Conservation (phyloP, 129 eudicot species). For the Flaveria linearis region DNA sequence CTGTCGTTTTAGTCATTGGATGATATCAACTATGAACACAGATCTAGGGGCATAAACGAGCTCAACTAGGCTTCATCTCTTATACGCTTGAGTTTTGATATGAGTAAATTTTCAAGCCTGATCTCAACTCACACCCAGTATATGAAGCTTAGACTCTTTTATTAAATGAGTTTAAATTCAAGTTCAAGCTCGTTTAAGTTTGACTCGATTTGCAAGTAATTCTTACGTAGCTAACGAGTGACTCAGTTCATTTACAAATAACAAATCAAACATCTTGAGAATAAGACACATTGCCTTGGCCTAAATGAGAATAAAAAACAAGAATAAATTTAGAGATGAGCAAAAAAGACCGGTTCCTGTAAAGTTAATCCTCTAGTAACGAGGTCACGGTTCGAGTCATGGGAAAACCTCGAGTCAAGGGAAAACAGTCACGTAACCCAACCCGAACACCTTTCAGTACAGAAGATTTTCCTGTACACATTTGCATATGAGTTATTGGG, state of each 20-base stretch:
- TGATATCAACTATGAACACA: too few relatives aligned
- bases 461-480: slow-evolving; percentile 36
- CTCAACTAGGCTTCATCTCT: too few relatives aligned
- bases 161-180: too few relatives aligned
- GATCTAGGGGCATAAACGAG: too few relatives aligned
- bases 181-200: too few relatives aligned
- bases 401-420: not conserved
- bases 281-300: slow-evolving; percentile 37
- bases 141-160: too few relatives aligned
- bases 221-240: too few relatives aligned
- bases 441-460: slow-evolving; percentile 10
- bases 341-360: not conserved
- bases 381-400: slow-evolving; percentile 9
- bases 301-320: slow-evolving; percentile 26
- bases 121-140: too few relatives aligned
- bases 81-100: too few relatives aligned
- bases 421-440: slow-evolving; percentile 7
- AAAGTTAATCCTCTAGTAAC: slow-evolving; percentile 29
- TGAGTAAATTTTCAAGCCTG: too few relatives aligned
- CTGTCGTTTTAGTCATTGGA: too few relatives aligned
- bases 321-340: slow-evolving; percentile 8
- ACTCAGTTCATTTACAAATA: slow-evolving; percentile 21
- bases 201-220: too few relatives aligned
- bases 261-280: slow-evolving; percentile 23
- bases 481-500: slow-evolving; percentile 37